Percentiles rank a stretch among this genome's conserved stretches.
These are phyloP conservation scores for Coniochaeta hoffmannii DNA, from an alignment of 2,329 filamentous ascomycete species.

Conservation along the genomic window DNA sequence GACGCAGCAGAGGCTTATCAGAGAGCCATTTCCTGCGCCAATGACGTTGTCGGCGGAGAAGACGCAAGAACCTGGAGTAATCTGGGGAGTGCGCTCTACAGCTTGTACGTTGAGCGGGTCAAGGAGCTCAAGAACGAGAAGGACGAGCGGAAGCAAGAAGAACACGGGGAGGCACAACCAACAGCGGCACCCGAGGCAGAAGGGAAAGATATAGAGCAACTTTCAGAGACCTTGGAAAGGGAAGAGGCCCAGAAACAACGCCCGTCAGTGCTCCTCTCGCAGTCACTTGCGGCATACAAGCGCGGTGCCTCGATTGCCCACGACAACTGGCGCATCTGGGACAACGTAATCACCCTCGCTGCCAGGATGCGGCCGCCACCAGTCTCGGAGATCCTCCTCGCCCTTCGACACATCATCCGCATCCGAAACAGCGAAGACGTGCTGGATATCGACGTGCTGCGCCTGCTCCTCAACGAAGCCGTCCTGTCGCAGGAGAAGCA, in stretches of 20 bases:
- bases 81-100: slow-evolving; percentile 74
- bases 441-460: slow-evolving; percentile 67
- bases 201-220: slow-evolving; percentile 19
- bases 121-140: slow-evolving; percentile 26
- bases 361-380: slow-evolving; percentile 69
- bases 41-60: slow-evolving; percentile 63
- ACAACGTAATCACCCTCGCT: slow-evolving; percentile 86
- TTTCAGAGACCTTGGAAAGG: slow-evolving; percentile 10
- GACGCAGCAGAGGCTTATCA: slow-evolving; percentile 79
- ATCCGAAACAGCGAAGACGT: slow-evolving; percentile 72
- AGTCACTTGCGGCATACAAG: slow-evolving; percentile 79
- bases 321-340: slow-evolving; percentile 90
- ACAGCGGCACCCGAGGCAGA: slow-evolving; percentile 15
- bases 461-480: slow-evolving; percentile 64
- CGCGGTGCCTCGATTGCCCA: slow-evolving; percentile 76
- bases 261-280: slow-evolving; percentile 56
- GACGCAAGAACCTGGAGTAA: slow-evolving; percentile 96
- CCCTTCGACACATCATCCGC: slow-evolving; percentile 66
- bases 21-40: slow-evolving; percentile 62
- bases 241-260: slow-evolving; percentile 25
- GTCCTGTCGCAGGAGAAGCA: slow-evolving; percentile 37
- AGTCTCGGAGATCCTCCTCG: slow-evolving; percentile 67
- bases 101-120: slow-evolving; percentile 51
- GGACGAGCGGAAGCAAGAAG: slow-evolving; percentile 9
- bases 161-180: slow-evolving; percentile 22